Base-by-base conservation (phyloP, 495 filamentous ascomycete species). In the Penicillium daleae region DNA sequence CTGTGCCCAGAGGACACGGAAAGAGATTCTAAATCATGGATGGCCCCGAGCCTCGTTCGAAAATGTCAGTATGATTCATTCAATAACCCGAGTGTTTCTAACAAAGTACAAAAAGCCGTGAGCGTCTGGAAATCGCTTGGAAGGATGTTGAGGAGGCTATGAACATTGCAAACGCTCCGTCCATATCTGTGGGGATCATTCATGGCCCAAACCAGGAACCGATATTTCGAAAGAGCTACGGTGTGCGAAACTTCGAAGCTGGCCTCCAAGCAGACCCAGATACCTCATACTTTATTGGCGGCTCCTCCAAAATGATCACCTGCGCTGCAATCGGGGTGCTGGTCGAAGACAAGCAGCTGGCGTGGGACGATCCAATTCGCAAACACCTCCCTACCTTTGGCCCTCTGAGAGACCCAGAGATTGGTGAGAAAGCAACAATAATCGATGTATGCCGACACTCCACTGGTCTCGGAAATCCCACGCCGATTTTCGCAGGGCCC, bases 391-490 rank as follows among this genome's bases (percentile, higher is more conserved):
- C 71, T 7, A 53, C 67, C 0, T 77, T 77, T 39, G 42, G 63
- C 22, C 68, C 69, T 6, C 9, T 24, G 2, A 56, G 54, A 22
- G 56, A 71, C 40, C 32, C 51, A 13, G 59, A 54, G 4, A 65
- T 74, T 61, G 59, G 62, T 5, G 24, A 67, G 49, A 46, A 79
- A 57, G 69, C 79, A 0, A 81, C 76, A 4, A 68, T 85, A 54
- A 74, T 82, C 48, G 82, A 83, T 66, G 67, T 71, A 29, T 68
- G 82, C 8, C 77, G 76, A 13, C 83, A 84, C 70, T 74, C 75
- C 31, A 78, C 74, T 13, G 83, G 79, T 3, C 71, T 84, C 53
- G 71, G 76, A 15, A 19, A 55, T 17, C 22, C 59, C 8, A 27
- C 55, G 68, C n/a, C 72, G 70, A 66, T 74, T 69, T 65, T 64